Conservation (phyloP, 371 early-diverging fungal species). For the Rhizopus microsporus region DNA sequence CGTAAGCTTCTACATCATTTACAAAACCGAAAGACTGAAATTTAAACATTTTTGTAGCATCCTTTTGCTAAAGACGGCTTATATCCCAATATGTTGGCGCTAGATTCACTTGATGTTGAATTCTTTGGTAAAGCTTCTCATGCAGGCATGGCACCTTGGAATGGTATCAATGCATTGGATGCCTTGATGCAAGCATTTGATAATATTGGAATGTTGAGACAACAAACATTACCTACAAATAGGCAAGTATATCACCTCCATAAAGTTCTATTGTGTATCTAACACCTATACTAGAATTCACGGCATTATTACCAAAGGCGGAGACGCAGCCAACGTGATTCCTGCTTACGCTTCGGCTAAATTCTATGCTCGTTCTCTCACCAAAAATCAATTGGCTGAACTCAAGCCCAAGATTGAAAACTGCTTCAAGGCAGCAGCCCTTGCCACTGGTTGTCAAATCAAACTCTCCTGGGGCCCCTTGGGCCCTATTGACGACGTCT, state of each 20-base stretch:
- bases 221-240: conserved; percentile 61
- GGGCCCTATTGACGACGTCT: conserved; percentile 39
- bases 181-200: conserved; percentile 59
- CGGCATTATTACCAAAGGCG: conserved; percentile 41
- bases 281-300: conserved; percentile 59
- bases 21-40: neutral
- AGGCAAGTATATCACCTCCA: conserved; percentile 13
- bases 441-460: conserved; percentile 64
- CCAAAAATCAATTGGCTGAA: conserved; percentile 39
- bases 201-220: conserved; percentile 63
- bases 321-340: conserved; percentile 42
- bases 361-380: conserved; percentile 55
- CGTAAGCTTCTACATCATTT: conserved; percentile 28
- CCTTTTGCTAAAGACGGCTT: conserved; percentile 28
- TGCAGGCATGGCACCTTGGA: conserved; percentile 52
- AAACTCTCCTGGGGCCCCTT: conserved; percentile 43
- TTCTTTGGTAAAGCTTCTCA: conserved; percentile 64
- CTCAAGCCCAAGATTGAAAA: conserved; percentile 48
- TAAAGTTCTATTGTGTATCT: neutral
- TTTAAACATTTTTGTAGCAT: conserved; percentile 14
- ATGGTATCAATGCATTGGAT: conserved; percentile 75
- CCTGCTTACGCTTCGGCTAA: conserved; percentile 56
- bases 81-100: conserved; percentile 36
- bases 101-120: conserved; percentile 44
- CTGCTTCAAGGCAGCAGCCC: conserved; percentile 63